Evolutionary conservation across 306 rosid species (phyloP).

Genomic region (Pyrus betulifolia): DNA sequence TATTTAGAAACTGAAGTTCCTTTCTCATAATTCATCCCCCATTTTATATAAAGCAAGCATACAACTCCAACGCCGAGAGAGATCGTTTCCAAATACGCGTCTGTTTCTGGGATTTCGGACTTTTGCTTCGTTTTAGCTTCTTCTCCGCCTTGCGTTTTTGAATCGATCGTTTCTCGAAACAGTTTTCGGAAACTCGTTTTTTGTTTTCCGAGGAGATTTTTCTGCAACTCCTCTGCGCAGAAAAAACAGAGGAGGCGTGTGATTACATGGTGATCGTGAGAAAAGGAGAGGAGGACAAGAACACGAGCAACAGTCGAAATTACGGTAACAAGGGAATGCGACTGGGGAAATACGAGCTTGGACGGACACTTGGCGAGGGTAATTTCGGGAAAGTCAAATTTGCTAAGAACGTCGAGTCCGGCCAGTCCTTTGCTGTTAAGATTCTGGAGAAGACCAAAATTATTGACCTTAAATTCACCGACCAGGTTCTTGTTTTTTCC

Average conservation of each 20-base stretch:
- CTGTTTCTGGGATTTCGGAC: not conserved
- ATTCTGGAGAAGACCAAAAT: constrained; percentile 63
- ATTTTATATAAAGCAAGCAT: no score
- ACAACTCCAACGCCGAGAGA: not conserved
- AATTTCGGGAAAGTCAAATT: constrained; percentile 86
- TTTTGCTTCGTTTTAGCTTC: no score
- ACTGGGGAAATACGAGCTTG: constrained; percentile 74
- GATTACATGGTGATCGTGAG: constrained; percentile 25
- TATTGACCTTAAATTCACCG: constrained; percentile 46
- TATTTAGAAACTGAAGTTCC: no score
- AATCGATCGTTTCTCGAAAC: not conserved
- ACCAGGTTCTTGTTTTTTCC: constrained; percentile 39
- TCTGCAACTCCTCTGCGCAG: not conserved
- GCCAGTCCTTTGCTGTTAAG: constrained; percentile 61
- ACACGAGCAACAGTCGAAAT: not conserved
- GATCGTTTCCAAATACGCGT: not conserved
- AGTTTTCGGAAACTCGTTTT: not conserved
- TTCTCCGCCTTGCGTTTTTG: not conserved
- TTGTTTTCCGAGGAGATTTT: not conserved
- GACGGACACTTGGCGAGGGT: constrained; percentile 77
- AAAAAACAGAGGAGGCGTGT: not conserved
- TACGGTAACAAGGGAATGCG: constrained; percentile 20
- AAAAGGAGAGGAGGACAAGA: constrained; percentile 7
- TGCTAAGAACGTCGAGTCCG: constrained; percentile 52
- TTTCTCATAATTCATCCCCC: no score